Evolutionary conservation across 164 flowering plant genomes (phyloP).

Genomic region (Sedum album): DNA sequence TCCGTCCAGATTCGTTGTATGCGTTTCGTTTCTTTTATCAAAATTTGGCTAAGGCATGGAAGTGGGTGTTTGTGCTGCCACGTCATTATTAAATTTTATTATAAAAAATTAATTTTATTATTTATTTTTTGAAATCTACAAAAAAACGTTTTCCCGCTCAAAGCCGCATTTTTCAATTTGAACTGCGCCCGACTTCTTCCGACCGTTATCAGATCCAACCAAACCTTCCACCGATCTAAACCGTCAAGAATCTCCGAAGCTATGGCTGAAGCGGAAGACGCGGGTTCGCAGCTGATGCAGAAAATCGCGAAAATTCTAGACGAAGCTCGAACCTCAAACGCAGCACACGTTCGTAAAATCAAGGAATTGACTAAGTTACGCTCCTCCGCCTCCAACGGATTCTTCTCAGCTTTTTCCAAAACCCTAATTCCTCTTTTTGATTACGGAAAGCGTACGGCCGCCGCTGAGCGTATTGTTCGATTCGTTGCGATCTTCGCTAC

Average conservation of each 20-base stretch:
- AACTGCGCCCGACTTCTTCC: not conserved
- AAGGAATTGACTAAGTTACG: slow-evolving; percentile 58
- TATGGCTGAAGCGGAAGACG: slow-evolving; percentile 11
- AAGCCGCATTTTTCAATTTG: not conserved
- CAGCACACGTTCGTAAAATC: slow-evolving; percentile 71
- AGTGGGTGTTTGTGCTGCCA: too few species aligned
- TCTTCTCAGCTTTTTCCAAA: slow-evolving; percentile 53
- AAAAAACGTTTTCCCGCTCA: too few species aligned
- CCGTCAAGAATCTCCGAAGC: not conserved
- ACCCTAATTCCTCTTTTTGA: slow-evolving; percentile 60
- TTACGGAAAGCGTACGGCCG: slow-evolving; percentile 41
- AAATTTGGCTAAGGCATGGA: too few species aligned
- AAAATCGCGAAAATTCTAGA: slow-evolving; percentile 53
- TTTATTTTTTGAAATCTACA: too few species aligned
- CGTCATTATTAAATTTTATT: too few species aligned
- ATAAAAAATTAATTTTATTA: too few species aligned
- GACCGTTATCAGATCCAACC: not conserved
- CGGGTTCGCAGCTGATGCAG: slow-evolving; percentile 15
- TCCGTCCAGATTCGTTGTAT: too few species aligned
- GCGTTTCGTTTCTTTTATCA: too few species aligned
- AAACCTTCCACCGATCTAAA: not conserved
- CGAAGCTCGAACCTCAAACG: slow-evolving; percentile 56
- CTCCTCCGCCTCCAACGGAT: slow-evolving; percentile 28
- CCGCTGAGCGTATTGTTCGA: slow-evolving; percentile 60
- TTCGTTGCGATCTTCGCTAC: slow-evolving; percentile 55